Evolutionary conservation across 345 rosid genomes (phyloP), one percentile per base, ranked within the genome.

Genomic region (Gossypium longicalyx): DNA sequence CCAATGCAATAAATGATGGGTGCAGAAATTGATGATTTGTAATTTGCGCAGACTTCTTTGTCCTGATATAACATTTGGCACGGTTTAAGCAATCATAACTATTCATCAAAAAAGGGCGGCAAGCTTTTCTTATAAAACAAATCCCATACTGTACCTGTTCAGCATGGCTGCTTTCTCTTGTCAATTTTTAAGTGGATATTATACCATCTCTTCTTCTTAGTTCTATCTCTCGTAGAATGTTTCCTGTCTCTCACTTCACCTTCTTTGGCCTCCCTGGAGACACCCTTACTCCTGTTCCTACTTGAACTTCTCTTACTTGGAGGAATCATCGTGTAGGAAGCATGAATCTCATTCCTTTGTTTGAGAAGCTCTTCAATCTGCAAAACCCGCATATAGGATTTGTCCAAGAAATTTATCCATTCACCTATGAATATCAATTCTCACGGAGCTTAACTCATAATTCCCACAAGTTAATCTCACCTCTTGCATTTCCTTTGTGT

Each of bases 101-200:
- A 45, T 27, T 53, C 60, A n/a, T 70, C 44, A 34, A 51, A 29
- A 20, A 7, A 3, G 9, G 63, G 34, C 1, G 38, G 34, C 16
- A 45, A 75, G 67, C 45, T 20, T 57, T 57, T 54, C 65, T 53
- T 12, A 57, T 49, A 69, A 25, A 53, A 45, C 23, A 15, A 34
- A 41, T 34, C 23, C 2, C n/a, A 27, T 25, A 64, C 38, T 70
- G 65, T 79, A 81, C 86, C 80, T 17, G 27, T 25, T 83, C 84
- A 93, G 84, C 99, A 93, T 77, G 93, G 87, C 82, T 96, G 87
- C 82, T 96, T 96, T 86, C 93, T 87, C 89, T 91, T 93, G 85
- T 90, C 92, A 69, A 88, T 90, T 83, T 93, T 93, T 81, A 89
- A 73, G 67, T 83, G 93, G 80, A 93, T 80, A 75, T 90, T 91